Evolutionary conservation across 768 basidiomycete genomes (phyloP).

Genomic region (Trametes cubensis): DNA sequence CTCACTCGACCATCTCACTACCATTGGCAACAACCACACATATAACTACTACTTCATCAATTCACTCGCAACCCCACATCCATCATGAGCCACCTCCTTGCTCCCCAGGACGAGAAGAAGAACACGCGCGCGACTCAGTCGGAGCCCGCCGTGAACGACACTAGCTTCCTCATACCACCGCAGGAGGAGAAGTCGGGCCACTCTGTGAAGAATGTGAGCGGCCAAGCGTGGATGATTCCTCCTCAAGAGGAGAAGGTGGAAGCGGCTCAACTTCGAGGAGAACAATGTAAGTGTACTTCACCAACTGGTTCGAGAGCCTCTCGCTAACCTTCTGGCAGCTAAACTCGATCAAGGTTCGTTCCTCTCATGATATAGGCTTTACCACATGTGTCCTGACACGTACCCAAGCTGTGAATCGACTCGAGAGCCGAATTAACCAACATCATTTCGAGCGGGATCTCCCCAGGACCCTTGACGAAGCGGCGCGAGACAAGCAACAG

Average conservation of each 20-base stretch:
- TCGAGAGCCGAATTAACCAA: slow-evolving; percentile 6
- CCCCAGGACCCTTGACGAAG: not conserved
- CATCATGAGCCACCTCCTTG: slow-evolving; percentile 18
- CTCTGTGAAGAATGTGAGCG: not conserved
- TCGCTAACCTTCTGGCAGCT: not conserved
- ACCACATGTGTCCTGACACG: not conserved
- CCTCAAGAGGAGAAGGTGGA: slow-evolving; percentile 17
- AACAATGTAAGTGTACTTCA: not conserved
- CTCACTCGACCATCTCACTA: not conserved
- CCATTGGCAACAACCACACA: not conserved
- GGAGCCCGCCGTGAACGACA: slow-evolving; percentile 7
- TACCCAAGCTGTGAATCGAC: slow-evolving; percentile 1
- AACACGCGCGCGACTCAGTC: slow-evolving; percentile 1
- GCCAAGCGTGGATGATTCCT: slow-evolving; percentile 9
- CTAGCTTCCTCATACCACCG: slow-evolving; percentile 17
- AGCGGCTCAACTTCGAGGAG: slow-evolving; percentile 4
- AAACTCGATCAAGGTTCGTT: slow-evolving; percentile 11
- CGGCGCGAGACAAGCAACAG: slow-evolving; percentile 11
- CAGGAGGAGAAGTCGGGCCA: slow-evolving; percentile 14
- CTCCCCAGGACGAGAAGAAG: slow-evolving; percentile 19
- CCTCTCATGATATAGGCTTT: no score
- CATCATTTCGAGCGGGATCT: slow-evolving; percentile 7
- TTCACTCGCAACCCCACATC: not conserved
- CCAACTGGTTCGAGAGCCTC: not conserved
- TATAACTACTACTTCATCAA: not conserved